These are phyloP conservation scores for Lipomyces sp. DNA, from an alignment of 805 yeast species.

Conservation along the genomic window DNA sequence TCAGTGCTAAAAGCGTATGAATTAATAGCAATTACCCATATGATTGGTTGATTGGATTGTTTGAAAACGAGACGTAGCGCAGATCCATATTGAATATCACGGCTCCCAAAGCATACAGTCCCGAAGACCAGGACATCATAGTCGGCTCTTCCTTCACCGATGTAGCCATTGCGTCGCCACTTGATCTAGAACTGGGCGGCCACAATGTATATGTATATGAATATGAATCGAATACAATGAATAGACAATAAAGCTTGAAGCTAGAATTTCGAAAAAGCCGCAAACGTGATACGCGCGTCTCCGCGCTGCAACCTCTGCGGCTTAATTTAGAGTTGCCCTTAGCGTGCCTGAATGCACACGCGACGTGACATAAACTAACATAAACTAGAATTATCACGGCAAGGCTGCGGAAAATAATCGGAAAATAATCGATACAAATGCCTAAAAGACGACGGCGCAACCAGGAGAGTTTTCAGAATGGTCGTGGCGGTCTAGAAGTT, in stretches of 20 bases:
- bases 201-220: not conserved
- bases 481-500: not conserved
- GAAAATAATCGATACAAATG: not conserved
- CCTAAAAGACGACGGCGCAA: not conserved
- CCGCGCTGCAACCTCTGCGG: too few species aligned
- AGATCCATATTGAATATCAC: conserved; percentile 24
- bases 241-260: not conserved
- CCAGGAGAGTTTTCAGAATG: not conserved
- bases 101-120: conserved; percentile 16
- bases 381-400: too few species aligned
- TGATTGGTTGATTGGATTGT: conserved; percentile 13
- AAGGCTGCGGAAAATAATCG: not conserved
- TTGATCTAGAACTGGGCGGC: not conserved
- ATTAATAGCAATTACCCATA: conserved; percentile 24
- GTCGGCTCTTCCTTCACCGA: conserved; percentile 1
- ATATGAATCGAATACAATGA: not conserved
- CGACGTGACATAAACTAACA: too few species aligned
- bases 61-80: conserved; percentile 12
- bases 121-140: conserved; percentile 17
- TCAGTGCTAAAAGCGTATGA: not conserved
- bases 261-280: too few species aligned
- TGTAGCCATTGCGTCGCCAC: not conserved
- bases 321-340: too few species aligned
- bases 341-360: too few species aligned
- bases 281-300: too few species aligned